Evolutionary conservation across 768 basidiomycete genomes (phyloP).

Genomic region (Russula emetica): DNA sequence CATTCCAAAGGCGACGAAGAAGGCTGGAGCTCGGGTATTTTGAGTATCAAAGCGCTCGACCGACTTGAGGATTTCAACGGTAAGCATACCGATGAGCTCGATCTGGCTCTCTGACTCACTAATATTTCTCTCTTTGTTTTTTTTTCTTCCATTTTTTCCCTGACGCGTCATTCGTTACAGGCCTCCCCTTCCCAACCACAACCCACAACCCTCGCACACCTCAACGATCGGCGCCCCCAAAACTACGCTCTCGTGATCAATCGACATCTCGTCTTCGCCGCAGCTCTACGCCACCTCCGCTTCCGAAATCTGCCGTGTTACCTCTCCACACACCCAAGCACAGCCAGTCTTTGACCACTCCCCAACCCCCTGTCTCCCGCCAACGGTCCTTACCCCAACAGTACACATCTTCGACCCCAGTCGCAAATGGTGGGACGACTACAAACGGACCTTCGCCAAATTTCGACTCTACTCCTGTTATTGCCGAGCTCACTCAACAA

Average conservation of each 20-base stretch:
- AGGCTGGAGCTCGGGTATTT: slow-evolving; percentile 71
- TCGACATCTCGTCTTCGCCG: slow-evolving; percentile 35
- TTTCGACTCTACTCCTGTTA: slow-evolving; percentile 61
- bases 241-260: slow-evolving; percentile 43
- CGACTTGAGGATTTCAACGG: slow-evolving; percentile 64
- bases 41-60: slow-evolving; percentile 71
- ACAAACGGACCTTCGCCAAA: slow-evolving; percentile 38
- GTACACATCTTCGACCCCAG: slow-evolving; percentile 14
- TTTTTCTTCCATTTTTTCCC: background rate
- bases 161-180: background rate
- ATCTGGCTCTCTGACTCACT: slow-evolving; percentile 33
- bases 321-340: slow-evolving; percentile 64
- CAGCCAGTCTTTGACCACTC: slow-evolving; percentile 30
- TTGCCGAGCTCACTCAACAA: slow-evolving; percentile 71
- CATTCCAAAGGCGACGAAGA: slow-evolving; percentile 59
- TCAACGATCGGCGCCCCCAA: slow-evolving; percentile 47
- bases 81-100: slow-evolving; percentile 36
- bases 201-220: slow-evolving; percentile 21
- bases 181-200: slow-evolving; percentile 29
- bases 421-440: slow-evolving; percentile 19
- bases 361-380: slow-evolving; percentile 22
- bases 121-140: background rate
- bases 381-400: slow-evolving; percentile 24
- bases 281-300: slow-evolving; percentile 74
- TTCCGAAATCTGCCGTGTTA: slow-evolving; percentile 76